Percentiles rank a stretch among this genome's conserved stretches.
These are phyloP conservation scores for Xylaria digitata DNA, from an alignment of 2,329 filamentous ascomycete genomes.

Conservation along the genomic window DNA sequence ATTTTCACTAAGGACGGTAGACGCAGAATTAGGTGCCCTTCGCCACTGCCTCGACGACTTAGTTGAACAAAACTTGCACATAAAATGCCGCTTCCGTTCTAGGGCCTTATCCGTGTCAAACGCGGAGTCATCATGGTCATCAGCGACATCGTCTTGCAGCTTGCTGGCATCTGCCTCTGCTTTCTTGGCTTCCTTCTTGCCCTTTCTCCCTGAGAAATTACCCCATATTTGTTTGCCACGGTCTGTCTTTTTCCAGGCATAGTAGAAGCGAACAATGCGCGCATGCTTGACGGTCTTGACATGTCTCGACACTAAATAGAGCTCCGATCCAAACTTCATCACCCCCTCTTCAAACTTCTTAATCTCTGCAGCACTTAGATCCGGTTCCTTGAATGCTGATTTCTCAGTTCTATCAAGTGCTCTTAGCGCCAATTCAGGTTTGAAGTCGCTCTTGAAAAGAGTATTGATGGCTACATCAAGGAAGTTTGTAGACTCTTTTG, in stretches of 20 bases:
- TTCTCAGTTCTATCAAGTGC: constrained; percentile 75
- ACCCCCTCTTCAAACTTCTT: constrained; percentile 95
- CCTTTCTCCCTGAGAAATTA: constrained; percentile 85
- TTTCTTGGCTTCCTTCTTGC: constrained; percentile 86
- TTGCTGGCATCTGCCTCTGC: constrained; percentile 78
- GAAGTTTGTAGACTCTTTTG: constrained; percentile 83
- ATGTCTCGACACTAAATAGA: constrained; percentile 83
- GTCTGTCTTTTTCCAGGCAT: constrained; percentile 96
- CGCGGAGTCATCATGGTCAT: constrained; percentile 93
- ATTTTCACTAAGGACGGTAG: constrained; percentile 75
- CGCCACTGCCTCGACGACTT: constrained; percentile 90
- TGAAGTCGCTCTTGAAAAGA: constrained; percentile 77
- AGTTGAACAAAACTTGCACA: constrained; percentile 92
- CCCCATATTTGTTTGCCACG: constrained; percentile 91
- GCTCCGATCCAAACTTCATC: constrained; percentile 89
- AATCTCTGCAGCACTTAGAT: constrained; percentile 79
- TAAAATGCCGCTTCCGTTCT: constrained; percentile 82
- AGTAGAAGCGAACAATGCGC: constrained; percentile 91
- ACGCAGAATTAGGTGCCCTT: constrained; percentile 81
- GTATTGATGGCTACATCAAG: constrained; percentile 84
- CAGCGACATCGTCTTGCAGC: constrained; percentile 89
- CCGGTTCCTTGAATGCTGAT: constrained; percentile 84
- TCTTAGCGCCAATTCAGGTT: constrained; percentile 76
- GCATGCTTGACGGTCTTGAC: constrained; percentile 84
- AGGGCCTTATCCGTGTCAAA: constrained; percentile 90